Evolutionary conservation across 2,329 filamentous ascomycete genomes (phyloP), one percentile per base, ranked within the genome.

Genomic region (Aspergillus neotritici): DNA sequence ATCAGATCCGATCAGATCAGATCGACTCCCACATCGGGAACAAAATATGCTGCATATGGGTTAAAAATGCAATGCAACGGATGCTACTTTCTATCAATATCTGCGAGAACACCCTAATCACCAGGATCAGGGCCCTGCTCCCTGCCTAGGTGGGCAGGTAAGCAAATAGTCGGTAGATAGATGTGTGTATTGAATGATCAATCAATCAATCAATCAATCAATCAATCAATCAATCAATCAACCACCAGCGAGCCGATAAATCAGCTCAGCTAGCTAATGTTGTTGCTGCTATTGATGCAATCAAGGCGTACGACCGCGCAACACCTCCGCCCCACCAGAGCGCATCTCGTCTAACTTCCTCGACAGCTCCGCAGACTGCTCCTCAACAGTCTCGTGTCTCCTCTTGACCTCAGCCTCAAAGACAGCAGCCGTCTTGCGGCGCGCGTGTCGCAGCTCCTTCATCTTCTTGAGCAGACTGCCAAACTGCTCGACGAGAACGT

Each of bases 401-500:
- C 69, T 62, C 47, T 71, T 72, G 31, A 83, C 66, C 52, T 81
- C 73, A 2, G 65, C 55, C 53, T 83, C 80, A 48, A 80, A 79
- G 2, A 67, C 60, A 28, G 65, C 62, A 3, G 76, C 77, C 4
- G 74, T 67, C 40, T 70, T 71, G 15, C 80, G 70, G 56, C 79
- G 76, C 32, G 74, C 69, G 47, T 72, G 70, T 32, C 80, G 69
- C 21, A 73, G 68, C 1, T 71, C 63, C 52, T 73, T 79, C 52
- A 79, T 72, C 37, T 72, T 70, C 13, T 63, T 60, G 31, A 82
- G 58, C 32, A 80, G 63, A 4, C 67, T 61, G 37, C 66, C 66
- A 53, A 83, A 81, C 38, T 71, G 69, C 1, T 75, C 72, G 1
- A 82, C 67, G 35, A 83, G 73, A 70, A 79, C 77, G 44, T 80